Conservation (phyloP, 208 protist species). For the Wallacemonas sp. region DNA sequence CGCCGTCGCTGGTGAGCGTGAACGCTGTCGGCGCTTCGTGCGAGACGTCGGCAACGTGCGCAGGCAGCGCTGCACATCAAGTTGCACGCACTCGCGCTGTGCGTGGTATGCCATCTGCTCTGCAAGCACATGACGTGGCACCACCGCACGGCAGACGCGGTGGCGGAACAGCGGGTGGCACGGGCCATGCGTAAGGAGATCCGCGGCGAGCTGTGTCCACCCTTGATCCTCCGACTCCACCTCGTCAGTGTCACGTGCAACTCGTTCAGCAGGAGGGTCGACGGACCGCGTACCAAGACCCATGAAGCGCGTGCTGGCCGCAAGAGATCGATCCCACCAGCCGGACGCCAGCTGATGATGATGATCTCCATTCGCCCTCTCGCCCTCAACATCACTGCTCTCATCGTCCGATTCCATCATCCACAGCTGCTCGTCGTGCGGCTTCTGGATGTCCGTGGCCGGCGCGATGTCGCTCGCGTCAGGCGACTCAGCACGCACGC, state of each 20-base stretch:
- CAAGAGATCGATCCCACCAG: not conserved
- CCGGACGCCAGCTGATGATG: not conserved
- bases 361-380: no score
- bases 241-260: not conserved
- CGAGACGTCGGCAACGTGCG: not conserved
- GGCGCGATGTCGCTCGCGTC: no score
- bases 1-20: no score
- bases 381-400: no score
- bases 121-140: not conserved
- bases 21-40: no score
- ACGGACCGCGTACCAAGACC: no score
- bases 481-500: no score
- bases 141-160: not conserved
- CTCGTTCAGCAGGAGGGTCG: no score
- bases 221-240: not conserved
- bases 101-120: not conserved
- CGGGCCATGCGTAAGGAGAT: not conserved
- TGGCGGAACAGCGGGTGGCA: conserved; percentile 2
- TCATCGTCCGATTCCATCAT: conserved; percentile 3
- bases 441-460: no score
- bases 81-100: no score
- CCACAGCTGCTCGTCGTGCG: not conserved
- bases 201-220: not conserved
- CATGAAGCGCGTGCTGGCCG: not conserved
- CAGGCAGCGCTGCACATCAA: no score